Percentiles rank a stretch among this genome's conserved stretches.
These are phyloP conservation scores for Mycena rosella DNA, from an alignment of 768 basidiomycete species.

Conservation along the genomic window DNA sequence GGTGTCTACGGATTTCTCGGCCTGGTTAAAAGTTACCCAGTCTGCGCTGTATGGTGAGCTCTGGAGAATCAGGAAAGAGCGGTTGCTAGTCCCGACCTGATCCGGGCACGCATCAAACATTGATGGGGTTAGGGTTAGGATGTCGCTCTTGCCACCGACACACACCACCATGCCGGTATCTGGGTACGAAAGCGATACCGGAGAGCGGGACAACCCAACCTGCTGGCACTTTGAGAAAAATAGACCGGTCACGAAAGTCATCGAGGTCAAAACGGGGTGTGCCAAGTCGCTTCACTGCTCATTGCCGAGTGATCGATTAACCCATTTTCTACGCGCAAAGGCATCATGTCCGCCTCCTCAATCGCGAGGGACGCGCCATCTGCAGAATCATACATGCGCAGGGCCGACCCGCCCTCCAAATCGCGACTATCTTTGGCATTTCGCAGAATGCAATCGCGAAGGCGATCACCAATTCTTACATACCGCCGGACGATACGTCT, in stretches of 20 bases:
- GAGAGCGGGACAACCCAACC: constrained; percentile 3
- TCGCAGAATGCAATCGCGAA: background rate
- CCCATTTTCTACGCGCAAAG: background rate
- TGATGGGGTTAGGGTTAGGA: too few species aligned
- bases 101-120: too few species aligned
- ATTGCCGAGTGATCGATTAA: background rate
- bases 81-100: too few species aligned
- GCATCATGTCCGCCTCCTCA: background rate
- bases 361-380: background rate
- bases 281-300: background rate
- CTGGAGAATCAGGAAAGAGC: too few species aligned
- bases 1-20: too few species aligned
- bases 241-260: background rate
- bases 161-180: too few species aligned
- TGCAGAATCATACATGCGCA: background rate
- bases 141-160: too few species aligned
- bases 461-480: background rate
- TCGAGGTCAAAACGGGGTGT: background rate
- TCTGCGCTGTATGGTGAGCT: too few species aligned
- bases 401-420: background rate
- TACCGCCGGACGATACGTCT: background rate
- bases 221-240: background rate
- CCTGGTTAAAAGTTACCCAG: too few species aligned
- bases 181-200: constrained; percentile 4
- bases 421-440: background rate